A percentile compares a stretch with the other conserved stretches of the same genome.
phyloP scores from a whole-genome alignment of 176 grass and related monocot genomes.

The Phyllostachys edulis region DNA sequence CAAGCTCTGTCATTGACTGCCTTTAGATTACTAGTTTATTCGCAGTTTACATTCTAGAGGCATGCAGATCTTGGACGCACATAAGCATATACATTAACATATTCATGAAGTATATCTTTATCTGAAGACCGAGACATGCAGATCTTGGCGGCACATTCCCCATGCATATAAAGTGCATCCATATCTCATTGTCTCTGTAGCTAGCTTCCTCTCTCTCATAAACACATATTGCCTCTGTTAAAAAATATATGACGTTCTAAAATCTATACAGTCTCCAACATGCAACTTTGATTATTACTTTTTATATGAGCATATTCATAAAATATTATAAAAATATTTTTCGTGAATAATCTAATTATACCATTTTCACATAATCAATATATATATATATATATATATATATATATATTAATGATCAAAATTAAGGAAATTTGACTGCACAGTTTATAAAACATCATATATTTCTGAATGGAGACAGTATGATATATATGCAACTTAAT shows the following conservation, averaged over 20 bases:
- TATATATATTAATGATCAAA: too few species aligned
- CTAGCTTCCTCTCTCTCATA: slow-evolving; percentile 30
- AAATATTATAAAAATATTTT: too few species aligned
- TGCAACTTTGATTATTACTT: too few species aligned
- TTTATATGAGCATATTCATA: too few species aligned
- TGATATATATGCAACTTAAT: neutral
- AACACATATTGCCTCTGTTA: neutral
- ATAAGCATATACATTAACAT: neutral
- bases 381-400: too few species aligned
- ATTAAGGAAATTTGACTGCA: too few species aligned
- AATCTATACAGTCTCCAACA: too few species aligned
- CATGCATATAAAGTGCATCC: slow-evolving; percentile 27
- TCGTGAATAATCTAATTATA: too few species aligned
- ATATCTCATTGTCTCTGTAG: slow-evolving; percentile 33
- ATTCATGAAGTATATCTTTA: neutral
- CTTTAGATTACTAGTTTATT: slow-evolving; percentile 39
- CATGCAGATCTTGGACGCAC: slow-evolving; percentile 31
- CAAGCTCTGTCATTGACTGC: slow-evolving; percentile 41
- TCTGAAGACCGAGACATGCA: neutral
- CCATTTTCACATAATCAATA: too few species aligned
- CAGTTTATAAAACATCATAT: too few species aligned
- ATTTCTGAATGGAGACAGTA: too few species aligned
- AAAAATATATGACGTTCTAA: too few species aligned
- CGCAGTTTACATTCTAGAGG: slow-evolving; percentile 28
- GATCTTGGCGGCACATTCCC: slow-evolving; percentile 21